Evolutionary conservation across 306 rosid genomes (phyloP).

Genomic region (Gynostemma pentaphyllum): DNA sequence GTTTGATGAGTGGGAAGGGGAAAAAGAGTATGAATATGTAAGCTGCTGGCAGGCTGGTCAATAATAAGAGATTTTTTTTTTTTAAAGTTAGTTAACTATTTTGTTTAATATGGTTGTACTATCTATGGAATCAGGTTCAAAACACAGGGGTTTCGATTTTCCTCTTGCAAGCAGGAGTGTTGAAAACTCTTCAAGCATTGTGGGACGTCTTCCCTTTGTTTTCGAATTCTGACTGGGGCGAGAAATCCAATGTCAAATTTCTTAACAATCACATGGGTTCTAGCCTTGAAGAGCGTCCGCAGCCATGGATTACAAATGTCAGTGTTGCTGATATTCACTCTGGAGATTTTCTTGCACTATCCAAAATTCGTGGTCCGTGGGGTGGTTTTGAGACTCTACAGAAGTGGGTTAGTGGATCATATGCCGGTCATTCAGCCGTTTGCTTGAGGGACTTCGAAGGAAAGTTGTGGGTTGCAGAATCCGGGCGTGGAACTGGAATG

Average conservation of each 20-base stretch:
- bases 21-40: conserved; percentile 80
- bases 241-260: conserved; percentile 63
- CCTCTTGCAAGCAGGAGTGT: conserved; percentile 86
- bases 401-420: conserved; percentile 96
- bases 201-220: conserved; percentile 84
- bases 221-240: conserved; percentile 87
- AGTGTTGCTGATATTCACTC: conserved; percentile 72
- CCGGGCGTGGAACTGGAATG: conserved; percentile 78
- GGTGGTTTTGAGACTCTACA: conserved; percentile 93
- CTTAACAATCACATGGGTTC: conserved; percentile 84
- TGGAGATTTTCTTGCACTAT: conserved; percentile 91
- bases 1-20: conserved; percentile 70
- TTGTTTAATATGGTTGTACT: conserved; percentile 14
- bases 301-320: conserved; percentile 76
- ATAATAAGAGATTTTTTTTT: neutral
- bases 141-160: conserved; percentile 73
- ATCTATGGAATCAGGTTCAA: conserved; percentile 53
- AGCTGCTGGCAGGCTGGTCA: conserved; percentile 21
- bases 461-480: conserved; percentile 94
- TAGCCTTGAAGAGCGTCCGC: conserved; percentile 53
- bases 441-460: conserved; percentile 82
- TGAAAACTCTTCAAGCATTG: conserved; percentile 78
- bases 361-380: conserved; percentile 96
- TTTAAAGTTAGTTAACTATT: neutral
- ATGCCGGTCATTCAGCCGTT: conserved; percentile 92